phyloP scores from a whole-genome alignment of 2,329 filamentous ascomycete species.

The Venturia nashicola region DNA sequence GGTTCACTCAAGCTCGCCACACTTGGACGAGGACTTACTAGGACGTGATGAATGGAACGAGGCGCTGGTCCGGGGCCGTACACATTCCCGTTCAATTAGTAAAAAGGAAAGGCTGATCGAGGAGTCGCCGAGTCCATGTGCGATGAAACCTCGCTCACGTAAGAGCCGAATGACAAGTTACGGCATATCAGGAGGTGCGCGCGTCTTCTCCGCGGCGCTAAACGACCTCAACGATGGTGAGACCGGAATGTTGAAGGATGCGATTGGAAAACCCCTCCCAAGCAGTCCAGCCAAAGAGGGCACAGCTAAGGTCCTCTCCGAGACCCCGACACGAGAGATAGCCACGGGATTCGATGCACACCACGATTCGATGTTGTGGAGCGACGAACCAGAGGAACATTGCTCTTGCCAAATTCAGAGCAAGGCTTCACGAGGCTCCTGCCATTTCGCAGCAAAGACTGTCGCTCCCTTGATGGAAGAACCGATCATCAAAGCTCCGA shows the following conservation, averaged over 20 bases:
- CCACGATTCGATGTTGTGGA: background rate
- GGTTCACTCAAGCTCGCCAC: background rate
- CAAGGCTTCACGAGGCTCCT: background rate
- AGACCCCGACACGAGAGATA: background rate
- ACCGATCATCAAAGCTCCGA: no score
- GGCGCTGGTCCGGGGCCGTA: background rate
- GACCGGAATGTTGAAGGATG: background rate
- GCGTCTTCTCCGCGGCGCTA: background rate
- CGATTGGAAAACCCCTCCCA: background rate
- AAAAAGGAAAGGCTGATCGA: background rate
- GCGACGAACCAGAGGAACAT: background rate
- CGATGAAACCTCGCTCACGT: background rate
- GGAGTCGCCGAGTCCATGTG: background rate
- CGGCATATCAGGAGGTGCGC: background rate
- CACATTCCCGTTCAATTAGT: background rate
- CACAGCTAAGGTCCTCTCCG: no score
- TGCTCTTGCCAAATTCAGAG: background rate
- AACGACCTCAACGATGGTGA: background rate
- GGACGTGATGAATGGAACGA: background rate
- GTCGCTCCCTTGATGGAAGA: no score
- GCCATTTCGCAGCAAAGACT: no score
- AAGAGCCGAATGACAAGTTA: background rate
- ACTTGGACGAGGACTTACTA: background rate
- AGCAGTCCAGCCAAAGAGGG: background rate
- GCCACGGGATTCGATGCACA: background rate